Base-by-base conservation (phyloP, 768 basidiomycete genomes). In the Tricholoma furcatifolium region DNA sequence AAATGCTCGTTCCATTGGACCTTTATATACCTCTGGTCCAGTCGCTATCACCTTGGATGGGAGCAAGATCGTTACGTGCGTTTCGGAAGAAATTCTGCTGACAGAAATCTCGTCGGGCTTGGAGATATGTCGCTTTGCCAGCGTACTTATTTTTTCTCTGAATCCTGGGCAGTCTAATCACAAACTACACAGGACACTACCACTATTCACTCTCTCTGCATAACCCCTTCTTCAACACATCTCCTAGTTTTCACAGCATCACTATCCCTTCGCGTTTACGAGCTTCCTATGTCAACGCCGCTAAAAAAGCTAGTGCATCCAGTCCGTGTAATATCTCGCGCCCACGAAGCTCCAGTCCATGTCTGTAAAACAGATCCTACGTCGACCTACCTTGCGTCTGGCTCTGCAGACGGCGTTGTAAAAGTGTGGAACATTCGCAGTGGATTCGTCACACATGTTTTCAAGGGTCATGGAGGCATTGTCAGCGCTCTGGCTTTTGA, bases 391-490 rank as follows among this genome's bases (percentile, higher is more conserved):
- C 80, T 98, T 58, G 97, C 97, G 6, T 96, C 95, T 15, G 97
- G 97, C 1, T 90, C 96, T 10, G 93, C 96, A 6, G 97, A 99
- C 59, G 96, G 97, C 20, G 80, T 91, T 30, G 97, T 98, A 41
- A 98, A 98, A 74, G 92, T 99, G 9, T 98, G 94, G 94, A 88
- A 97, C 66, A 84, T 94, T 42, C 70, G 77, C 3, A 85, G 85
- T 21, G 95, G 93, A 31, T 94, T 87, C 65, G 83, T 91, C 30
- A 99, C 97, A 0, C 97, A 99, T 67, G 79, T 94, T 11, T 93
- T 96, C 78, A 90, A 89, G 63, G 96, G 95, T 2, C 97, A 98
- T 65, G 97, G 95, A 4, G 97, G 97, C n/a, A 91, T 97, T 54
- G 87, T 99, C 66, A 91, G 89, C 59, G 94, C 96, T 14, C 73